These are phyloP conservation scores for Drosera capensis DNA, from an alignment of 148 eudicot genomes.

Conservation along the genomic window DNA sequence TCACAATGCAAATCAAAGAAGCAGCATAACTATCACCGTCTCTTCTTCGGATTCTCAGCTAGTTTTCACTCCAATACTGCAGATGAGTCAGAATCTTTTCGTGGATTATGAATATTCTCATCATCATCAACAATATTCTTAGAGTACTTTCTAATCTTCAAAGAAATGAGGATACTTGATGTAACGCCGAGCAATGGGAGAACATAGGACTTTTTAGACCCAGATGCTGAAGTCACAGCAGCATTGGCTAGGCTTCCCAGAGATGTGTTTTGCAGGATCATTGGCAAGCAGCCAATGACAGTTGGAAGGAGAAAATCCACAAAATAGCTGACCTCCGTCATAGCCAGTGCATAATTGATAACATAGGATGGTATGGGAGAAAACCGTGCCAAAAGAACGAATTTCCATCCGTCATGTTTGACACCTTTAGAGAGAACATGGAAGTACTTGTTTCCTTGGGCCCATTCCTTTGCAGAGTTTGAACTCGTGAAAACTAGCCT, in stretches of 20 bases:
- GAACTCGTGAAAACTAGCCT: conserved; percentile 57
- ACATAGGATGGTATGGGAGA: conserved; percentile 81
- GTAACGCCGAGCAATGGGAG: conserved; percentile 66
- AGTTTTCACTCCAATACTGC: conserved; percentile 7
- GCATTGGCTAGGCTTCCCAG: conserved; percentile 94
- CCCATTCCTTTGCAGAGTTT: conserved; percentile 49
- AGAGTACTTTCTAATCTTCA: conserved; percentile 55
- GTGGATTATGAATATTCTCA: conserved; percentile 10
- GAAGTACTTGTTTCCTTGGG: conserved; percentile 46
- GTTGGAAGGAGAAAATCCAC: conserved; percentile 77
- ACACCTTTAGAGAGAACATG: conserved; percentile 62
- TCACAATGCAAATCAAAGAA: no score
- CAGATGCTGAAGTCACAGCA: conserved; percentile 61
- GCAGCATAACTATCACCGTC: no score
- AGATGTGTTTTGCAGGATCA: conserved; percentile 87
- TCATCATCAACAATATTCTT: conserved; percentile 22
- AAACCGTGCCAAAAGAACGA: conserved; percentile 84
- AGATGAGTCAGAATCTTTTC: conserved; percentile 8
- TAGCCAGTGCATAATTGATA: conserved; percentile 78
- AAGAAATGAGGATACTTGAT: conserved; percentile 61
- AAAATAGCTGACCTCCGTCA: conserved; percentile 45
- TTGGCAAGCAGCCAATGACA: conserved; percentile 70
- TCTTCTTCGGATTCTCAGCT: conserved; percentile 14
- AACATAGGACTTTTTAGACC: conserved; percentile 48
- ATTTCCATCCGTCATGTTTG: conserved; percentile 84